Base-by-base conservation (phyloP, 2,329 filamentous ascomycete genomes). In the Ophiognomonia clavigignenti-juglandacearum region DNA sequence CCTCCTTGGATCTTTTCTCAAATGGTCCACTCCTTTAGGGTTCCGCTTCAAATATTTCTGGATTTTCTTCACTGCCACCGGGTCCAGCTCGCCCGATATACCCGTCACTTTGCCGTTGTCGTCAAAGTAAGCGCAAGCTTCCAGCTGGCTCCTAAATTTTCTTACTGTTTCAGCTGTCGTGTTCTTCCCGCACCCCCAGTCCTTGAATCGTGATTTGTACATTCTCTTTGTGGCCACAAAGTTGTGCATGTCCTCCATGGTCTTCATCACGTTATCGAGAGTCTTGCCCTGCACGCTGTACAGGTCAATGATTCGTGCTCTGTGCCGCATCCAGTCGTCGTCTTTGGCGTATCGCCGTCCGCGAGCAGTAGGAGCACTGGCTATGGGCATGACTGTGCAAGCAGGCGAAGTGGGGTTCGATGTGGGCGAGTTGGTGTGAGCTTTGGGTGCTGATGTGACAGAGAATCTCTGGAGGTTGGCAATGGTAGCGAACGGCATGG, bases 121-220 rank as follows among this genome's bases (percentile, higher is more conserved):
- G 4, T 8, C 14, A 11, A 19, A 26, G 22, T 29, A 27, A 59
- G 22, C 55, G 48, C 27, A 56, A n/a, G n/a, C 53, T 31, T 58
- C 54, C 16, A 63, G 36, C 14, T 50, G 50, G 7, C 59, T 40
- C 50, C 63, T 56, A 24, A 52, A 32, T 19, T 54, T 48, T 23
- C 56, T 53, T 2, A 64, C 61, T 46, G 62, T 57, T n/a, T 52
- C 38, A 0, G 55, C 56, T 49, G 61, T 64, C 45, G 60, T 54
- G 46, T 62, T 62, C 53, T 65, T 65, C 39, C 61, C 54, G 7
- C 64, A 51, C 3, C 55, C 57, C 62, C 62, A 65, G 29, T 59
- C 59, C 50, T 57, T 61, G 48, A 64, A 61, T 13, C 62, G 56
- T 2, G 58, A 60, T 42, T 63, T 60, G 56, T 62, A 65, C 62